Conservation (phyloP, 2,329 filamentous ascomycete species). For the Colletotrichum abscissum region DNA sequence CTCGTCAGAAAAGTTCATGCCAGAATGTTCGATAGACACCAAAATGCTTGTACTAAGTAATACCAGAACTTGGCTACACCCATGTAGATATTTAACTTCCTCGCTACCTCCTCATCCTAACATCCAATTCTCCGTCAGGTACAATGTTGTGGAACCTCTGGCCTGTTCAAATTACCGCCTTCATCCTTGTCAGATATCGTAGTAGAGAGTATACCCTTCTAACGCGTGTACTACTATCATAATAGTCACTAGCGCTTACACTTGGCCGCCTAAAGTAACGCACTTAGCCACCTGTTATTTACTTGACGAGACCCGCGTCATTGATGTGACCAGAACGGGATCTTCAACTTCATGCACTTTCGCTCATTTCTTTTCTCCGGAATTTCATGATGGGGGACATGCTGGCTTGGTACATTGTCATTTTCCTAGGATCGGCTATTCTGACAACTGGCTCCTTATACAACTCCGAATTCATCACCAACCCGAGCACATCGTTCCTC, state of each 20-base stretch:
- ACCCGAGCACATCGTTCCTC: background rate
- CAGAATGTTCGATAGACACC: too few relatives aligned
- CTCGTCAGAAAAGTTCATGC: too few relatives aligned
- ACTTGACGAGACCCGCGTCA: background rate
- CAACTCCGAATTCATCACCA: background rate
- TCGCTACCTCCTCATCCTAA: too few relatives aligned
- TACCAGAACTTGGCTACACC: too few relatives aligned
- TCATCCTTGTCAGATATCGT: background rate
- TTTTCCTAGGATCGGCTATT: background rate
- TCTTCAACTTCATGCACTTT: background rate
- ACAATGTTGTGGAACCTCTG: background rate
- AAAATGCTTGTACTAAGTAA: too few relatives aligned
- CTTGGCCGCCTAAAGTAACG: background rate
- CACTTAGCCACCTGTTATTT: background rate
- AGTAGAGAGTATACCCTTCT: background rate
- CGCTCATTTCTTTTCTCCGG: background rate
- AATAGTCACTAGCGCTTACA: background rate
- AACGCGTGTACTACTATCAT: background rate
- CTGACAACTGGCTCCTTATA: background rate
- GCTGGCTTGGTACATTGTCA: background rate
- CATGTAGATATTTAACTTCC: too few relatives aligned
- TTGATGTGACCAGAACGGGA: background rate
- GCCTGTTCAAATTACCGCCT: background rate
- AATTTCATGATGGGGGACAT: background rate
- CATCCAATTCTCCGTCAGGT: fast-evolving